Evolutionary conservation across 345 rosid genomes (phyloP), one percentile per base, ranked within the genome.

Genomic region (Crucihimalaya himalaica): DNA sequence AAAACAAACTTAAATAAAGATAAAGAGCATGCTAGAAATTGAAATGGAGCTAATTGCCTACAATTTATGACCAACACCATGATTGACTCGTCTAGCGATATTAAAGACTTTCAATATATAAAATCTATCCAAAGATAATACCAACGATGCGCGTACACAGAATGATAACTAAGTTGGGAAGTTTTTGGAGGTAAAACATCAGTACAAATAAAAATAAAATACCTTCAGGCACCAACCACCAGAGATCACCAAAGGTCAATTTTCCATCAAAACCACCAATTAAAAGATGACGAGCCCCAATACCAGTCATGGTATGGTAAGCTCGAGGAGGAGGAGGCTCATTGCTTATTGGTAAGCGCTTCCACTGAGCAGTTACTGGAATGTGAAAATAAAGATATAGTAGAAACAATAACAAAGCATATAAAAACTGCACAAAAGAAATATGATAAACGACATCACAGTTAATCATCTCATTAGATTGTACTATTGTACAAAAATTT

Each of bases 161-260:
- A 50, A 21, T 71, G 18, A 51, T 20, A 50, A 32, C 16, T 37
- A 32, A 46, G 58, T 18, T 34, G 13, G 16, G 5, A 70, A 43
- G 9, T 9, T 29, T 50, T 57, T 32, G 18, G 45, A 75, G 71
- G 68, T 37, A 51, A 47, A 28, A 27, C 50, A 68, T 43, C 35
- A 63, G 71, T 20, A 47, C 10, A 27, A 60, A 55, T 54, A 62
- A 42, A 48, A 39, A 43, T 58, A 31, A 48, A 35, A 50, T 85
- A 95, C 98, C 99, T 90, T 92, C 97, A 4, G 96, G 87, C 75
- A 86, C 98, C 86, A 92, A 66, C 97, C 98, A 95, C 99, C 98
- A 95, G 8, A 92, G 55, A 87, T 95, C 98, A 57, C 90, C 97
- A 60, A 82, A 95, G 37, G 97, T 92, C 25, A 82, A 79, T 81